Percentiles rank a stretch among this genome's conserved stretches.
phyloP scores from a whole-genome alignment of 192 early-diverging fungal genomes.

The Chytriomyces hyalinus region DNA sequence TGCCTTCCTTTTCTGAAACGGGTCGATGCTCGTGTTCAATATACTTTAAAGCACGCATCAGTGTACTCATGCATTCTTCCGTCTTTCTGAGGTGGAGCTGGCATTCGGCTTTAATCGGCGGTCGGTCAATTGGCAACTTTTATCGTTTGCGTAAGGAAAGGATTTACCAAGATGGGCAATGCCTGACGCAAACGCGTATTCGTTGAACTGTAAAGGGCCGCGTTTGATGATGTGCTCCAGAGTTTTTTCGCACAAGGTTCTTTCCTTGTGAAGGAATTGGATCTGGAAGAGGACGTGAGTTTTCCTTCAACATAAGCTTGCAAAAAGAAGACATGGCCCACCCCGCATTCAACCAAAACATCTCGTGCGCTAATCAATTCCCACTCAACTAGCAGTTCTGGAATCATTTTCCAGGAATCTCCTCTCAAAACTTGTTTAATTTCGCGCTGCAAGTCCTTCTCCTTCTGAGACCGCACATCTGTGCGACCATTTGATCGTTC shows the following conservation, averaged over 20 bases:
- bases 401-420: conserved; percentile 27
- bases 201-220: conserved; percentile 26
- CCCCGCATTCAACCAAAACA: conserved; percentile 33
- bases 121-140: neutral
- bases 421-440: conserved; percentile 13
- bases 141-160: neutral
- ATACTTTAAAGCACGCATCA: conserved; percentile 11
- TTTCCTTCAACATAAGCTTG: neutral
- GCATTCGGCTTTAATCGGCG: conserved; percentile 16
- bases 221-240: conserved; percentile 28
- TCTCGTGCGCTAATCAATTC: conserved; percentile 24
- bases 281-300: neutral
- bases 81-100: conserved; percentile 26
- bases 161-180: conserved; percentile 19
- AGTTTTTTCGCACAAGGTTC: conserved; percentile 16
- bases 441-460: conserved; percentile 21
- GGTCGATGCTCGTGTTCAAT: conserved; percentile 15
- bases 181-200: conserved; percentile 29
- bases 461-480: conserved; percentile 22
- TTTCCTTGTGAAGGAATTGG: conserved; percentile 24
- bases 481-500: neutral
- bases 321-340: neutral
- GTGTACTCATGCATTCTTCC: conserved; percentile 20
- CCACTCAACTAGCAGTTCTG: conserved; percentile 25
- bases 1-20: neutral